Evolutionary conservation across 2,329 filamentous ascomycete genomes (phyloP), one percentile per base, ranked within the genome.

Genomic region (Hymenoscyphus occultus): DNA sequence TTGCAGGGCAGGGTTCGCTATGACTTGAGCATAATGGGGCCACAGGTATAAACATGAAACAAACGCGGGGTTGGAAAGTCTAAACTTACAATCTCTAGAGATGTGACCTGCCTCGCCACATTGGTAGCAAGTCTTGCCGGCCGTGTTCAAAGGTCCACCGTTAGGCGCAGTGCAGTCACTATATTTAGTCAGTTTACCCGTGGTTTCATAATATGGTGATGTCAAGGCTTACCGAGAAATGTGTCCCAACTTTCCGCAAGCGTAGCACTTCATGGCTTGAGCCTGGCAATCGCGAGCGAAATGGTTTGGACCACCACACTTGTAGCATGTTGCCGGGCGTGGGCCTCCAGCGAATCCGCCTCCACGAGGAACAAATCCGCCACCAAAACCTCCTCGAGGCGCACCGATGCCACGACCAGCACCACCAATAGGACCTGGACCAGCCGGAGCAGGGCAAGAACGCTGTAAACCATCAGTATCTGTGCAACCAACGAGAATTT

Each of bases 101-200:
- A 98, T 98, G 80, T 98, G 94, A 62, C 95, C 95, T 65, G 93
- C 88, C 82, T 97, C 91, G 71, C 94, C 92, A 77, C 95, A 99
- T 79, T 93, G 90, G 83, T 99, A 99, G 87, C 95, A 99, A 70
- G 93, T 97, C 88, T 98, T 99, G 76, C 94, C 94, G 69, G 92
- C 92, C 70, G 92, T 96, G 86, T 95, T 97, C 71, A 98, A 84
- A 58, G 94, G 93, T 31, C 95, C 95, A 64, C 95, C 95, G 78
- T 98, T 98, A 70, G 95, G 94, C 68, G 94, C 92, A 58, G 93
- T 97, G 84, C 95, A 99, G 80, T 99, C 95, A 13, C 68, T 66
- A 56, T 28, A 39, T 22, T 54, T 28, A 9, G 48, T 54, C 13
- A 58, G 51, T 68, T 22, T 62, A 60, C 62, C 51, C 35, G 35